Evolutionary conservation across 768 basidiomycete genomes (phyloP).

Genomic region (Collybia sp.): DNA sequence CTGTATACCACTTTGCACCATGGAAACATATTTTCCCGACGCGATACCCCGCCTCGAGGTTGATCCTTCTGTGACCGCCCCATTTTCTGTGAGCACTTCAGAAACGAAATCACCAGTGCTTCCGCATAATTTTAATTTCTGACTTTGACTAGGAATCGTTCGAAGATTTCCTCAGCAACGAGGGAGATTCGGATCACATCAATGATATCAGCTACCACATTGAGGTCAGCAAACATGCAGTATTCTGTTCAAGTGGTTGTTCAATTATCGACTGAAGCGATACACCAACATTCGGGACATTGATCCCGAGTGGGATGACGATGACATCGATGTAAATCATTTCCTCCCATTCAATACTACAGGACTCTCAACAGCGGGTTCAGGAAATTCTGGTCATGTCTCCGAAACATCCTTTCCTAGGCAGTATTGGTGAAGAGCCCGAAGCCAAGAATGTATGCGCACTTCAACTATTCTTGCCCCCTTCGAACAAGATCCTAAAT

Average conservation of each 20-base stretch:
- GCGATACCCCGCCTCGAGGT: conserved; percentile 8
- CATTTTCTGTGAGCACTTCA: conserved; percentile 17
- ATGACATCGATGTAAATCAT: conserved; percentile 42
- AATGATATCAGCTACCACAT: conserved; percentile 23
- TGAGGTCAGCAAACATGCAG: conserved; percentile 12
- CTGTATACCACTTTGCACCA: too few relatives aligned
- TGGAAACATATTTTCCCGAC: too few relatives aligned
- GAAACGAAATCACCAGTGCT: neutral
- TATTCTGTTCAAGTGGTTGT: neutral
- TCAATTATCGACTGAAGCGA: conserved; percentile 22
- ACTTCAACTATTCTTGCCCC: conserved; percentile 8
- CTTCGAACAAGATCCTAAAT: neutral
- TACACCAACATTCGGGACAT: conserved; percentile 36
- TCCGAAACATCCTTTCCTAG: conserved; percentile 27
- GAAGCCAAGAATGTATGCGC: conserved; percentile 13
- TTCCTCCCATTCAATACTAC: neutral
- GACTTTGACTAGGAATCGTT: conserved; percentile 25
- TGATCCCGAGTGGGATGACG: conserved; percentile 40
- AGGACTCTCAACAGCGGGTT: neutral
- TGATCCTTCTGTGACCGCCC: conserved; percentile 12
- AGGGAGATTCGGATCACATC: neutral
- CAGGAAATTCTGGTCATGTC: conserved; percentile 48
- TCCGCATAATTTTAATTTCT: neutral
- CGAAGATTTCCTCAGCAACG: conserved; percentile 19
- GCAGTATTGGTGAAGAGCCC: conserved; percentile 27